A percentile compares a stretch with the other conserved stretches of the same genome.
Conservation (phyloP, 305 asterid species). For the Ilex paraguariensis region DNA sequence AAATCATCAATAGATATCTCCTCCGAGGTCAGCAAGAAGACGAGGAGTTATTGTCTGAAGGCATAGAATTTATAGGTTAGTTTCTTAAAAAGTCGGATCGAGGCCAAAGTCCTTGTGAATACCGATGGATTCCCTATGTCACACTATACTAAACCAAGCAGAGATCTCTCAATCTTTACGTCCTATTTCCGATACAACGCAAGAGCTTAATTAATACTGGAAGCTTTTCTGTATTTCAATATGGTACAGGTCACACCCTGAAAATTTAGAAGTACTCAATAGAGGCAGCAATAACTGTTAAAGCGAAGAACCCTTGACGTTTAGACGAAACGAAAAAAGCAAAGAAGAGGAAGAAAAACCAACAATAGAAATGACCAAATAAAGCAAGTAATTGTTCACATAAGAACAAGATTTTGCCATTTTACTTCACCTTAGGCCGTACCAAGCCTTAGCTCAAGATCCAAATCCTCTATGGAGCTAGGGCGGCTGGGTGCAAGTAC, state of each 20-base stretch:
- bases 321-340: neutral
- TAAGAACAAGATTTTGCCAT: slow-evolving; percentile 1
- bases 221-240: neutral
- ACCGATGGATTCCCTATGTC: neutral
- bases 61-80: no score
- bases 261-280: neutral
- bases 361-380: slow-evolving; percentile 15
- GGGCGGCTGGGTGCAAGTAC: slow-evolving; percentile 26
- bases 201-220: neutral
- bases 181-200: no score
- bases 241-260: slow-evolving; percentile 7
- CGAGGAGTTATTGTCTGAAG: no score
- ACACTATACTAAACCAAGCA: neutral
- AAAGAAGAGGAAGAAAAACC: neutral
- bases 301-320: neutral
- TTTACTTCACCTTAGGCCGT: slow-evolving; percentile 72
- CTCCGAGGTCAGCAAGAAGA: no score
- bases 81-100: neutral
- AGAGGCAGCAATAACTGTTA: neutral
- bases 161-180: neutral
- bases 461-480: slow-evolving; percentile 45
- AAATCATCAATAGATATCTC: no score
- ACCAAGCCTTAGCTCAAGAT: slow-evolving; percentile 95
- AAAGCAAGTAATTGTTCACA: slow-evolving; percentile 7
- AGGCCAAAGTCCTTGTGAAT: neutral